A percentile compares a stretch with the other conserved stretches of the same genome.
Conservation (phyloP, 768 basidiomycete species). For the Collybia sordida region DNA sequence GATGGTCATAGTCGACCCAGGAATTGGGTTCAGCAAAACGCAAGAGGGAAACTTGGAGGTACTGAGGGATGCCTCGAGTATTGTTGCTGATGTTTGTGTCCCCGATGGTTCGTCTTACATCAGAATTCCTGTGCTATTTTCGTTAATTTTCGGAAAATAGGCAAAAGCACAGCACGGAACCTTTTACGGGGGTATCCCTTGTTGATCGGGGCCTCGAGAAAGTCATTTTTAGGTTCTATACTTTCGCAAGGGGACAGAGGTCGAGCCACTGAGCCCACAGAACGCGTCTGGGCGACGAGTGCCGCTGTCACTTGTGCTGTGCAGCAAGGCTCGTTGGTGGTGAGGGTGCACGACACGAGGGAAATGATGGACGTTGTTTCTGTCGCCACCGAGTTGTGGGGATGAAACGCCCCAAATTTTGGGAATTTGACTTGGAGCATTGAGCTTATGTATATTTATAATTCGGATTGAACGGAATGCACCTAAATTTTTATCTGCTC, state of each 20-base stretch:
- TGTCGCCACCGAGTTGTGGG: constrained; percentile 64
- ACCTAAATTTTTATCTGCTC: no score
- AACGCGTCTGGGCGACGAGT: constrained; percentile 78
- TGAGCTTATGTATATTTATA: no score
- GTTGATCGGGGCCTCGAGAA: constrained; percentile 79
- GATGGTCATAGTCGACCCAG: constrained; percentile 90
- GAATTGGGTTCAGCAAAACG: constrained; percentile 92
- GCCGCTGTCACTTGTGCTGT: constrained; percentile 73
- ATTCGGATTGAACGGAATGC: no score
- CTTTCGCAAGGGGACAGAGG: constrained; percentile 52
- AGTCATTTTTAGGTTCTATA: constrained; percentile 78
- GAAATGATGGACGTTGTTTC: constrained; percentile 74
- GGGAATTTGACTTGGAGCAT: neutral
- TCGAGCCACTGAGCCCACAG: constrained; percentile 56
- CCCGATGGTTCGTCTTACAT: no score
- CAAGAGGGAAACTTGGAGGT: constrained; percentile 71
- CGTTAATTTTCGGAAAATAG: neutral
- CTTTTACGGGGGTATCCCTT: constrained; percentile 57
- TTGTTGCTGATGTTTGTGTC: constrained; percentile 39
- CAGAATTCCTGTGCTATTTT: no score
- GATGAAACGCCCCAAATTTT: constrained; percentile 5
- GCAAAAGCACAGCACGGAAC: constrained; percentile 32
- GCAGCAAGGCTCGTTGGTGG: constrained; percentile 68
- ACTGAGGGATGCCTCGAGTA: constrained; percentile 46
- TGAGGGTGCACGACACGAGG: constrained; percentile 81